Evolutionary conservation across 2,329 filamentous ascomycete genomes (phyloP).

Genomic region (Monosporascus cannonballus): DNA sequence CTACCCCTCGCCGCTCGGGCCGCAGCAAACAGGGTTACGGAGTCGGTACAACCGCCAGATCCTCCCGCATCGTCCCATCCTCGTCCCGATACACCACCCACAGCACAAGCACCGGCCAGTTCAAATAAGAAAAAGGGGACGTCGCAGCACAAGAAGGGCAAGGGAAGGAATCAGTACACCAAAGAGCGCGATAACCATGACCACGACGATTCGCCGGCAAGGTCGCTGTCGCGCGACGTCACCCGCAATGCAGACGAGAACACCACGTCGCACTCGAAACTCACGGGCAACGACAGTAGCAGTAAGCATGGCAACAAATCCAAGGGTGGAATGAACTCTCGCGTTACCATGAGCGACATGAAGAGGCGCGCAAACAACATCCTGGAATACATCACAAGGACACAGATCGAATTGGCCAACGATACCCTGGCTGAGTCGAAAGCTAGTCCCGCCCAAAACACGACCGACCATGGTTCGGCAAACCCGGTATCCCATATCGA

Average conservation of each 20-base stretch:
- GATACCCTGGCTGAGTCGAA: slow-evolving; percentile 43
- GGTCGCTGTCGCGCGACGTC: slow-evolving; percentile 47
- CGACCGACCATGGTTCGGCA: slow-evolving; percentile 31
- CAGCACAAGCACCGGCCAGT: slow-evolving; percentile 32
- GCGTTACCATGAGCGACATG: slow-evolving; percentile 83
- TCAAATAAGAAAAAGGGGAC: slow-evolving; percentile 56
- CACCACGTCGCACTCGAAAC: slow-evolving; percentile 25
- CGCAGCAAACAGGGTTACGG: slow-evolving; percentile 25
- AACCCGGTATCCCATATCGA: slow-evolving; percentile 25
- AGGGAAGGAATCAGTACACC: slow-evolving; percentile 77
- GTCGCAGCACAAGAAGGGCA: slow-evolving; percentile 59
- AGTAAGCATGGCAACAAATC: slow-evolving; percentile 49
- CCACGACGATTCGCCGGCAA: slow-evolving; percentile 48
- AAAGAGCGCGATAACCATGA: slow-evolving; percentile 60
- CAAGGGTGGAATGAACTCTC: slow-evolving; percentile 53
- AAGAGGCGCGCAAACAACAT: slow-evolving; percentile 78
- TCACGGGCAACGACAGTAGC: slow-evolving; percentile 27
- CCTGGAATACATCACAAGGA: slow-evolving; percentile 82
- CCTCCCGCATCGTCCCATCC: slow-evolving; percentile 41
- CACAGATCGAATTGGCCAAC: slow-evolving; percentile 78
- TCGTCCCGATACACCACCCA: slow-evolving; percentile 41
- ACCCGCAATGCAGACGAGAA: slow-evolving; percentile 39
- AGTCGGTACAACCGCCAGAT: slow-evolving; percentile 30
- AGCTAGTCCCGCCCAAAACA: slow-evolving; percentile 34
- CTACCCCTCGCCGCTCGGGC: slow-evolving; percentile 43